Conservation (phyloP, 2,329 filamentous ascomycete genomes). For the Sclerotinia spermophila region DNA sequence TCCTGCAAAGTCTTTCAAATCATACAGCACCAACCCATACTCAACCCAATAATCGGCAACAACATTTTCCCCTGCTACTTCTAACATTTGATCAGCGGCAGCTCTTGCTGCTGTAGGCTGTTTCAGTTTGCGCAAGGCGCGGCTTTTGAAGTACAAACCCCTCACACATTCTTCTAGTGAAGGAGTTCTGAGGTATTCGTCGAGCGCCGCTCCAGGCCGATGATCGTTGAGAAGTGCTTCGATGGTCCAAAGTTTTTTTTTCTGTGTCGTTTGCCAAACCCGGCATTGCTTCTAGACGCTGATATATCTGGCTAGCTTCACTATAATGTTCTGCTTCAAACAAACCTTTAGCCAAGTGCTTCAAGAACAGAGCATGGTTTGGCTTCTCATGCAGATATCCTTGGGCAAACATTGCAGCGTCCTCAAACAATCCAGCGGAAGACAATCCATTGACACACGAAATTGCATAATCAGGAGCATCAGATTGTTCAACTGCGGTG, state of each 20-base stretch:
- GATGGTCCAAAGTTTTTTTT: slow-evolving; percentile 8
- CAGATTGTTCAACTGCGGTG: background rate
- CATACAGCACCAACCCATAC: slow-evolving; percentile 2
- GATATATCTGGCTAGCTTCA: slow-evolving; percentile 11
- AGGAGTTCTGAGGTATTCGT: background rate
- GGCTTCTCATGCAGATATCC: slow-evolving; percentile 11
- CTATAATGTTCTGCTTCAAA: slow-evolving; percentile 11
- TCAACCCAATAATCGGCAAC: slow-evolving; percentile 3
- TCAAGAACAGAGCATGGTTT: slow-evolving; percentile 5
- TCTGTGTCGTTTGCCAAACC: background rate
- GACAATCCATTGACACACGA: slow-evolving; percentile 1
- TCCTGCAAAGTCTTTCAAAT: background rate
- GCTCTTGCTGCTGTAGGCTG: slow-evolving; percentile 6
- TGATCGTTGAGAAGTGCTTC: slow-evolving; percentile 9
- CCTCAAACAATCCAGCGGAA: slow-evolving; percentile 6
- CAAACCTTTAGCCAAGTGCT: slow-evolving; percentile 7
- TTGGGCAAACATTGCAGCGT: slow-evolving; percentile 3
- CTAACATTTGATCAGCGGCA: slow-evolving; percentile 3
- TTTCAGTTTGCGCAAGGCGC: slow-evolving; percentile 4
- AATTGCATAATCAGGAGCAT: slow-evolving; percentile 3
- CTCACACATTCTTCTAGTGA: background rate
- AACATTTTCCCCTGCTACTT: background rate
- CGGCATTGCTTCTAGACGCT: slow-evolving; percentile 3
- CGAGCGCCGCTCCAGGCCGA: slow-evolving; percentile 9
- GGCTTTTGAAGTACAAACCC: background rate